Evolutionary conservation across 106 monocot species (phyloP), one percentile per base, ranked within the genome.

Genomic region (Phalaenopsis aphrodite): DNA sequence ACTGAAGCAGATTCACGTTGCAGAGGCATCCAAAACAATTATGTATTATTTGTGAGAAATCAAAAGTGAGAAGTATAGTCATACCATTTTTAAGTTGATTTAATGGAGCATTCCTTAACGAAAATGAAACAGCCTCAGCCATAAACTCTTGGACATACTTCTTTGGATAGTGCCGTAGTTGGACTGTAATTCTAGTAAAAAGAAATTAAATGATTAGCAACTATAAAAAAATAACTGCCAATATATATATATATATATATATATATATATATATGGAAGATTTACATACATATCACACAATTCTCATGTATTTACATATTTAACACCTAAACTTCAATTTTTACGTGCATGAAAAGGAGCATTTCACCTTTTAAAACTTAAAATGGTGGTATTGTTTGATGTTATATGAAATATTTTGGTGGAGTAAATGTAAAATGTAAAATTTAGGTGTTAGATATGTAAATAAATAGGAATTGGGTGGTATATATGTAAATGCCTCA

Each of bases 51-150:
- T 15, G 45, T 10, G 6, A 47, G 75, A 18, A 75, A 46, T 41
- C 30, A 21, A 46, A 75, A 75, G n/a, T 43, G 5, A 75, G n/a
- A 6, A 75, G 21, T 3, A 46, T 15, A 4, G 15, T 17, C 56
- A 47, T 88, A 99, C 98, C 98, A 87, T 87, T 87, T 41, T 18
- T 76, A 61, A 93, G 87, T 87, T 99, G 88, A 17, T 79, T 72
- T 21, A 39, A 56, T 76, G 91, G 83, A 80, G 91, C 85, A 84
- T 88, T 99, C 83, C 98, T 92, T 46, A 99, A 68, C 83, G 95
- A 81, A 87, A 94, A 93, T 19, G 98, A 94, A 77, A 99, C 74
- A 30, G 90, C 82, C 68, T 95, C 94, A 43, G 98, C 92, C 94
- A 95, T 93, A 67, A 94, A 99, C 42, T 90, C 92, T 84, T 89